Evolutionary conservation across 1,284 basidiomycete species (phyloP).

Genomic region (Sphagnurus paluster): DNA sequence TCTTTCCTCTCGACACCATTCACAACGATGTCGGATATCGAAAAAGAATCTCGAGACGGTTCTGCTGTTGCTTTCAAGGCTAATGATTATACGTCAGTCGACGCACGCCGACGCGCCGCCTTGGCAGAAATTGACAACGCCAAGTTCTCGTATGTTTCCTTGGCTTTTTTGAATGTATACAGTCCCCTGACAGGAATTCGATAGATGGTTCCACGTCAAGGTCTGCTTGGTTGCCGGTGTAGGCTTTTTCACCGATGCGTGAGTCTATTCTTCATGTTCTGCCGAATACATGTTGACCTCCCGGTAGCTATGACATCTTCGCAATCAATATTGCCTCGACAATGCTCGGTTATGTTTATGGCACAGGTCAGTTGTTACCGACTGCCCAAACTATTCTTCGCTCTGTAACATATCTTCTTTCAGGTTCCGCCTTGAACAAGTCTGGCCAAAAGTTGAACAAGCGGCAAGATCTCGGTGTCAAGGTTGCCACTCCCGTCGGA

Average conservation of each 20-base stretch:
- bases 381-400: conserved; percentile 13
- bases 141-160: conserved; percentile 55
- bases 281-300: neutral
- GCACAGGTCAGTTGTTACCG: conserved; percentile 31
- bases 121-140: conserved; percentile 78
- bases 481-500: conserved; percentile 71
- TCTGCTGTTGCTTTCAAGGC: conserved; percentile 54
- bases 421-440: conserved; percentile 22
- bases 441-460: conserved; percentile 39
- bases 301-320: conserved; percentile 68
- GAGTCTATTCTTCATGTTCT: conserved; percentile 24
- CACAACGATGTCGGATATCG: conserved; percentile 16
- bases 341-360: conserved; percentile 81
- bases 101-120: conserved; percentile 66
- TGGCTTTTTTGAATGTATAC: neutral
- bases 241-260: conserved; percentile 85
- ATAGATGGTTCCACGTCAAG: conserved; percentile 69
- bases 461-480: conserved; percentile 74
- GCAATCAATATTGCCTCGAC: conserved; percentile 75
- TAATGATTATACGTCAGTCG: conserved; percentile 53
- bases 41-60: conserved; percentile 18
- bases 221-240: conserved; percentile 74
- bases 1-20: neutral
- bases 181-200: neutral
- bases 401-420: neutral